Base-by-base conservation (phyloP, 352 stramenopile species). In the Hyaloperonospora arabidopsidis region DNA sequence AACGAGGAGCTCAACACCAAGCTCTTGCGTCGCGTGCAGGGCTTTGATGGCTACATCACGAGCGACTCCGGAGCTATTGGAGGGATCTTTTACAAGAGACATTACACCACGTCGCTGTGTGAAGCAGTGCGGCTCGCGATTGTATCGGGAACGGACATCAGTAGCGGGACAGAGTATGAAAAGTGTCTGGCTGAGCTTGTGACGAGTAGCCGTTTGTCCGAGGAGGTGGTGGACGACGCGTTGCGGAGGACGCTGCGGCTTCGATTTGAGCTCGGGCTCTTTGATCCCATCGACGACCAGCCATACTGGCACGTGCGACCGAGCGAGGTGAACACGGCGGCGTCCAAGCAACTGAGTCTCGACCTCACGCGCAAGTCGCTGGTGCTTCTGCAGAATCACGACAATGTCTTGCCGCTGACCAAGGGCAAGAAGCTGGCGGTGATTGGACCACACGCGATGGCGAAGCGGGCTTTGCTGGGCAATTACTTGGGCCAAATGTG, bases 31-130 rank as follows among this genome's bases (percentile, higher is more conserved):
- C 63, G 84, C 2, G 52, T 64, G 15, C 90, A 94, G 60, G 74
- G 77, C 10, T 97, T 97, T 57, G 72, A 97, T 38, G 94, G 89
- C n/a, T 98, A 98, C 67, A 82, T 98, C 52, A 96, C 93, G n/a
- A 93, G 84, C 39, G 95, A 98, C 68, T 97, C 89, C 15, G 90
- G 87, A 3, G 92, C 94, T 1, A 79, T 98, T 49, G 62, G 76
- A 28, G 85, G 93, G 5, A 89, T 97, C 43, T 87, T 72, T 36
- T 36, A 67, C n/a, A 48, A 73, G 1, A 75, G 87, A 38, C 72
- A 96, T 44, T 96, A 92, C 64, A 88, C 79, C 5, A 74, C 83
- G 46, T 76, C 72, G 6, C 54, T 82, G 29, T 90, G 75, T 48
- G 81, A 90, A 38, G 82, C 81, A 0, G 79, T 68, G 3, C 35